Conservation (phyloP, 2,329 filamentous ascomycete species). For the Exophiala xenobiotica region DNA sequence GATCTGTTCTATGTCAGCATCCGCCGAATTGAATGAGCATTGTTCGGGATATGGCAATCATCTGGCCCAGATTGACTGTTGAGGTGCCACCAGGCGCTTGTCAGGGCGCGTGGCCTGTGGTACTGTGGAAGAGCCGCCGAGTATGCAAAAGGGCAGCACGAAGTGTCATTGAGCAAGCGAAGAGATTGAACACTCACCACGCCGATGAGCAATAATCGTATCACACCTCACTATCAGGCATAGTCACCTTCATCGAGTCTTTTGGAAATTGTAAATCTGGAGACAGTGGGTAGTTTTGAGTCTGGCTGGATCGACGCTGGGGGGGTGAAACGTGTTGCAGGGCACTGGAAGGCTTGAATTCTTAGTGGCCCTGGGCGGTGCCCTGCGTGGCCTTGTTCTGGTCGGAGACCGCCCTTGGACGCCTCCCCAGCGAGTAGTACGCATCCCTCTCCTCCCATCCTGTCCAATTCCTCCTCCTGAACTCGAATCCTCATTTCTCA, state of each 20-base stretch:
- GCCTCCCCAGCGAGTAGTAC: too few species aligned
- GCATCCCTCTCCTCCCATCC: not conserved
- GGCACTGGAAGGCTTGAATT: conserved; percentile 9
- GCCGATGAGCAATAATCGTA: not conserved
- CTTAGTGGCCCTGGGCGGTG: not conserved
- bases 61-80: conserved; percentile 8
- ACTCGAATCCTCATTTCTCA: conserved; percentile 16
- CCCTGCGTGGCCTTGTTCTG: not conserved
- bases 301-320: conserved; percentile 7
- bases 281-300: conserved; percentile 15
- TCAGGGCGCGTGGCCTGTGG: conserved; percentile 20
- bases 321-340: conserved; percentile 23
- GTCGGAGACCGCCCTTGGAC: not conserved
- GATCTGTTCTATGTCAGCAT: not conserved
- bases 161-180: not conserved
- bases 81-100: conserved; percentile 21
- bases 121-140: not conserved
- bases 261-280: conserved; percentile 18
- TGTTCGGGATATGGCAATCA: not conserved
- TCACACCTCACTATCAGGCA: not conserved
- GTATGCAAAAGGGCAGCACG: not conserved
- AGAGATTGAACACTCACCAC: not conserved
- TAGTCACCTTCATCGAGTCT: not conserved
- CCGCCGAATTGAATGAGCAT: not conserved
- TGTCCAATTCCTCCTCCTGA: conserved; percentile 17